Conservation (phyloP, 2,329 filamentous ascomycete genomes). For the Ophiostoma pallidulum region DNA sequence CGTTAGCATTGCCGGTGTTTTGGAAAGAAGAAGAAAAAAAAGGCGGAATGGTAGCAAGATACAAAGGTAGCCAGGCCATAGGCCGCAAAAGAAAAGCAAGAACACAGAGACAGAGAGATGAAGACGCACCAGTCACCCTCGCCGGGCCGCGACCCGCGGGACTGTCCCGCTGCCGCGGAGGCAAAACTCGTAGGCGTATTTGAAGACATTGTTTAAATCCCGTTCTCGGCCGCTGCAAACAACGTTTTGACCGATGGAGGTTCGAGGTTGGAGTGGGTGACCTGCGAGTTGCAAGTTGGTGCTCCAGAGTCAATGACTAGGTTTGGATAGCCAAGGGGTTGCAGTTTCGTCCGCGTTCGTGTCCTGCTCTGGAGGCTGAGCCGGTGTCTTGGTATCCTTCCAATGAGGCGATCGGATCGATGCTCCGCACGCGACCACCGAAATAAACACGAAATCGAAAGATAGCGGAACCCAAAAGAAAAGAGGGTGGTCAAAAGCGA, state of each 20-base stretch:
- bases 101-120: background rate
- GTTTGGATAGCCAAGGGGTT: background rate
- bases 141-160: slow-evolving; percentile 49
- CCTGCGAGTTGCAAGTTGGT: background rate
- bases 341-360: too few species aligned
- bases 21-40: too few species aligned
- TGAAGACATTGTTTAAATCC: slow-evolving; percentile 47
- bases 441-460: background rate
- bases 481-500: background rate
- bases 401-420: too few species aligned
- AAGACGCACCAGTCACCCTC: slow-evolving; percentile 16
- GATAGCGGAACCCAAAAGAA: background rate
- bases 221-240: background rate
- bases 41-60: too few species aligned
- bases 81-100: background rate
- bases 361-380: too few species aligned
- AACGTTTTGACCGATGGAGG: background rate
- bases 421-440: background rate
- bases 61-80: background rate
- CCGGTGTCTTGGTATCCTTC: too few species aligned
- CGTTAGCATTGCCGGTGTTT: background rate
- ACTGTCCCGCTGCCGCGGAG: slow-evolving; percentile 71
- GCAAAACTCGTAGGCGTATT: slow-evolving; percentile 77
- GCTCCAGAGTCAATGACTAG: background rate
- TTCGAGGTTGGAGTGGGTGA: background rate